These are phyloP conservation scores for Aspergillus sclerotioniger DNA, from an alignment of 495 filamentous ascomycete species.

Conservation along the genomic window DNA sequence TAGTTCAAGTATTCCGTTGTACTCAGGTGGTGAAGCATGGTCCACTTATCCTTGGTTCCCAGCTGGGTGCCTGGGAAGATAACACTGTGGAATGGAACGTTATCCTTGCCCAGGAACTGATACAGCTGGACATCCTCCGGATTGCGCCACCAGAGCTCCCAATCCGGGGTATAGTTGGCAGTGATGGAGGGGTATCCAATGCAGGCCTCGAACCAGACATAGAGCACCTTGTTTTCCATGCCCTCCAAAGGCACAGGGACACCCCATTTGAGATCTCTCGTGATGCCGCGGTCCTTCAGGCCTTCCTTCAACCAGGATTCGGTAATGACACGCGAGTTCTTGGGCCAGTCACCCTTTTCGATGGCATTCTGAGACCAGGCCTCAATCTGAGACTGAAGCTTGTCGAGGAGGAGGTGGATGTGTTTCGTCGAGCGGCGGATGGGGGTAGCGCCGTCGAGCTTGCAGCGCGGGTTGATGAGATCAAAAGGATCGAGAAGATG, in stretches of 20 bases:
- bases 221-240: slow-evolving; percentile 83
- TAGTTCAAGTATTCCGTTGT: slow-evolving; percentile 97
- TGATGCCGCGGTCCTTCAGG: slow-evolving; percentile 80
- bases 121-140: slow-evolving; percentile 86
- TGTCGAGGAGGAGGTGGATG: slow-evolving; percentile 77
- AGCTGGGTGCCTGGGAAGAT: slow-evolving; percentile 89
- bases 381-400: slow-evolving; percentile 69
- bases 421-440: slow-evolving; percentile 68
- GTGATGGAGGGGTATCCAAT: slow-evolving; percentile 97
- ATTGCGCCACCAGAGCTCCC: slow-evolving; percentile 95
- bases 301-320: slow-evolving; percentile 80
- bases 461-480: slow-evolving; percentile 61
- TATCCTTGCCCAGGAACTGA: slow-evolving; percentile 99
- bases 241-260: slow-evolving; percentile 62
- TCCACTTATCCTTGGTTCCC: slow-evolving; percentile 84
- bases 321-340: slow-evolving; percentile 69
- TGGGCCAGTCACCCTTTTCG: slow-evolving; percentile 68
- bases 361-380: slow-evolving; percentile 63
- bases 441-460: slow-evolving; percentile 78
- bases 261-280: slow-evolving; percentile 90
- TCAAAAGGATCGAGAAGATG: slow-evolving; percentile 77
- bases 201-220: slow-evolving; percentile 98
- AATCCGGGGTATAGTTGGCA: slow-evolving; percentile 83
- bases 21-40: slow-evolving; percentile 81
- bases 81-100: slow-evolving; percentile 87